These are phyloP conservation scores for Yarrowia yakushimensis DNA, from an alignment of 805 yeast genomes.

Conservation along the genomic window DNA sequence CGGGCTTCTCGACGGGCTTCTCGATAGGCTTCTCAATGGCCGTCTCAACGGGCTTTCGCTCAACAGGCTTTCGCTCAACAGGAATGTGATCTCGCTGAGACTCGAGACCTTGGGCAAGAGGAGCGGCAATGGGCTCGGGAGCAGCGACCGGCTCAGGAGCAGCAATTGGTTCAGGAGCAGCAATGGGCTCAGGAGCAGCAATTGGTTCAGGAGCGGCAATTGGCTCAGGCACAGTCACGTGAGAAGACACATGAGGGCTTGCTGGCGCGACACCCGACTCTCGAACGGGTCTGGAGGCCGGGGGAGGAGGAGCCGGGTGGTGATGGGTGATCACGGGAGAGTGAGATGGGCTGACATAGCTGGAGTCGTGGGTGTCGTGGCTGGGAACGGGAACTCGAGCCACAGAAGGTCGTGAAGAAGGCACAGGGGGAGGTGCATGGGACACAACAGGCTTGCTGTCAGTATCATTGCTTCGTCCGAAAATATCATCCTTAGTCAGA, in stretches of 20 bases:
- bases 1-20: too few relatives aligned
- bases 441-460: neutral
- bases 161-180: neutral
- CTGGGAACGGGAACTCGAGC: neutral
- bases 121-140: neutral
- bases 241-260: neutral
- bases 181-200: neutral
- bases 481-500: neutral
- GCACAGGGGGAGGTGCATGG: neutral
- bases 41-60: neutral
- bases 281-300: neutral
- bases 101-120: too few relatives aligned
- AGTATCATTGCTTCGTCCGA: neutral
- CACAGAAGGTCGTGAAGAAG: neutral
- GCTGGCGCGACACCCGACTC: neutral
- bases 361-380: neutral
- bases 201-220: neutral
- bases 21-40: neutral
- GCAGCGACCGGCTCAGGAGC: too few relatives aligned
- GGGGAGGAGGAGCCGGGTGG: constrained; percentile 8
- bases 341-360: neutral
- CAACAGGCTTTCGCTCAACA: neutral
- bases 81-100: neutral
- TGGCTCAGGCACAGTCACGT: neutral
- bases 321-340: neutral